Conservation (phyloP, 495 filamentous ascomycete genomes). For the Lasiosphaeris hirsuta region DNA sequence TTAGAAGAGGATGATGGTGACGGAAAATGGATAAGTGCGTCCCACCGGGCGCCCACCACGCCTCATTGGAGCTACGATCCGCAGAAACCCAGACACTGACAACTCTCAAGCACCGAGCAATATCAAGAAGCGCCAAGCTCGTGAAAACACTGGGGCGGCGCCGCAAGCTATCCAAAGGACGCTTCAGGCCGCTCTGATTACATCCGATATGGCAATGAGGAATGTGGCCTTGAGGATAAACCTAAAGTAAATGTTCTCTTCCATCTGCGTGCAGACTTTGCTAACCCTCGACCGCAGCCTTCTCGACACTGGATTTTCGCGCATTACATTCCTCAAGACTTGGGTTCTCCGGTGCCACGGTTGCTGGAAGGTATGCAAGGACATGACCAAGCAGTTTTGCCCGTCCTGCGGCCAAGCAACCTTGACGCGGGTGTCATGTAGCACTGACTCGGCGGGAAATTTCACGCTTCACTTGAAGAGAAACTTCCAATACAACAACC, state of each 20-base stretch:
- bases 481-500: constrained; percentile 94
- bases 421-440: constrained; percentile 80
- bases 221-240: constrained; percentile 94
- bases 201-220: constrained; percentile 95
- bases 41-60: background rate
- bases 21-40: constrained; percentile 68
- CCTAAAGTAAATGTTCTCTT: constrained; percentile 56
- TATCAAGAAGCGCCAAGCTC: constrained; percentile 75
- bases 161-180: constrained; percentile 53
- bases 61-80: background rate
- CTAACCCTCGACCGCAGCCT: constrained; percentile 40
- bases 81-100: background rate
- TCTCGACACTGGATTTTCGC: constrained; percentile 69
- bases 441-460: constrained; percentile 71
- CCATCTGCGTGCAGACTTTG: background rate
- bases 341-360: constrained; percentile 92
- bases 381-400: constrained; percentile 91
- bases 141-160: constrained; percentile 50
- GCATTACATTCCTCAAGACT: constrained; percentile 75
- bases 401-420: constrained; percentile 84
- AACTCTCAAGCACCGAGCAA: constrained; percentile 63
- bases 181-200: constrained; percentile 82
- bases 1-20: constrained; percentile 29
- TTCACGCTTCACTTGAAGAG: constrained; percentile 88
- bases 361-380: constrained; percentile 82